phyloP scores from a whole-genome alignment of 2,329 filamentous ascomycete species.

The Basipetospora sp. region DNA sequence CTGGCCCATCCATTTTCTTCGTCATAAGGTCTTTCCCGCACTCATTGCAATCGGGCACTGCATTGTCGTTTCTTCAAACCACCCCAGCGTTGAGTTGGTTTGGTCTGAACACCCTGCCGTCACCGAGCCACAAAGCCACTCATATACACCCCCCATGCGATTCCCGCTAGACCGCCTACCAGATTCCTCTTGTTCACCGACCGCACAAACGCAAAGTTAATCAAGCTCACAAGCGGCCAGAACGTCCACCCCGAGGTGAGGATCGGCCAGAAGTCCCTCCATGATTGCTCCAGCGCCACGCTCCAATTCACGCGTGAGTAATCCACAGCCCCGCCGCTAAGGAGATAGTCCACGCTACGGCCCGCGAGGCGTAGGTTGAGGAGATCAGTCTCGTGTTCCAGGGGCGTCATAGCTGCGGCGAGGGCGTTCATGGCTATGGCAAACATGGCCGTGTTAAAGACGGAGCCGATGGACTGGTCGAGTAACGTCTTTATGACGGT shows the following conservation, averaged over 20 bases:
- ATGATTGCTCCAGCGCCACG: slow-evolving; percentile 27
- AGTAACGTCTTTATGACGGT: slow-evolving; percentile 52
- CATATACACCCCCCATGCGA: slow-evolving; percentile 63
- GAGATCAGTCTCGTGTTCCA: slow-evolving; percentile 16
- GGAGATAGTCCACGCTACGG: slow-evolving; percentile 20
- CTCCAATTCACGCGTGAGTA: slow-evolving; percentile 30
- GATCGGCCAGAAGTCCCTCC: slow-evolving; percentile 47
- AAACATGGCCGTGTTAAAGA: slow-evolving; percentile 51
- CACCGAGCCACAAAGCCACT: slow-evolving; percentile 23
- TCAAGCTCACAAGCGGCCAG: slow-evolving; percentile 54
- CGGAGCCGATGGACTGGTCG: slow-evolving; percentile 54
- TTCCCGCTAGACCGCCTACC: slow-evolving; percentile 55
- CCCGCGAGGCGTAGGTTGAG: slow-evolving; percentile 7
- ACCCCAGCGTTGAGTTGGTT: too few relatives aligned
- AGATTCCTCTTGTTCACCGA: slow-evolving; percentile 58
- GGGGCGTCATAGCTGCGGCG: slow-evolving; percentile 31
- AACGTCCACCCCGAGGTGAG: slow-evolving; percentile 53
- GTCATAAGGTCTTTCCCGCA: too few relatives aligned
- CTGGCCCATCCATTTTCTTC: too few relatives aligned
- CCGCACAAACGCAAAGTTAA: slow-evolving; percentile 55
- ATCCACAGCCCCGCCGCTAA: slow-evolving; percentile 26
- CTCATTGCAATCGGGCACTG: too few relatives aligned
- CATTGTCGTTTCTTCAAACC: too few relatives aligned
- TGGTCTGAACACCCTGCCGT: slow-evolving; percentile 15
- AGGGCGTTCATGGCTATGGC: slow-evolving; percentile 43